Percentiles rank a stretch among this genome's conserved stretches.
Conservation (phyloP, 805 yeast species). For the Kodamaea nitidulidarum region DNA sequence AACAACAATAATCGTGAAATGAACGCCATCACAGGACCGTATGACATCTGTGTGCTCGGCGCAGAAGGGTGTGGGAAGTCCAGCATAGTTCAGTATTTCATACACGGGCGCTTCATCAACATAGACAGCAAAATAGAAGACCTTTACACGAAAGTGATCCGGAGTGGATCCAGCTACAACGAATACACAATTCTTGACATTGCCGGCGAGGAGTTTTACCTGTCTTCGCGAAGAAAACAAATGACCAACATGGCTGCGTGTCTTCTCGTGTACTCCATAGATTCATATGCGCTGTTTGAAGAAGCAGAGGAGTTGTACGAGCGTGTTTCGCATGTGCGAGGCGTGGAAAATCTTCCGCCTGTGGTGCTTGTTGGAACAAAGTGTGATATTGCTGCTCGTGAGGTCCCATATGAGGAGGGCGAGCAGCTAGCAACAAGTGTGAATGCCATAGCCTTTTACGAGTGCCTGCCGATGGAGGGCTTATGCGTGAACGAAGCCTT, state of each 20-base stretch:
- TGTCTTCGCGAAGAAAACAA: slow-evolving; percentile 24
- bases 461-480: slow-evolving; percentile 23
- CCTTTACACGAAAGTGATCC: slow-evolving; percentile 18
- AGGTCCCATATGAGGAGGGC: slow-evolving; percentile 29
- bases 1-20: slow-evolving; percentile 1
- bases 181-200: slow-evolving; percentile 34
- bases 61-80: slow-evolving; percentile 23
- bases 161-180: slow-evolving; percentile 17
- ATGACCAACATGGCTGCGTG: slow-evolving; percentile 28
- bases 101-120: slow-evolving; percentile 19
- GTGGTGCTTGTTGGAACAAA: slow-evolving; percentile 30
- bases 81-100: slow-evolving; percentile 21
- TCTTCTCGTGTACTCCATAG: slow-evolving; percentile 29
- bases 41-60: slow-evolving; percentile 31
- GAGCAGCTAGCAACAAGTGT: slow-evolving; percentile 21
- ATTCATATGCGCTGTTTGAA: slow-evolving; percentile 23
- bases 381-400: slow-evolving; percentile 23
- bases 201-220: slow-evolving; percentile 22
- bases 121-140: slow-evolving; percentile 23
- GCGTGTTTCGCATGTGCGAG: slow-evolving; percentile 19
- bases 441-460: slow-evolving; percentile 26
- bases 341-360: slow-evolving; percentile 22
- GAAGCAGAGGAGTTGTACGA: slow-evolving; percentile 26
- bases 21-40: slow-evolving; percentile 14
- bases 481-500: slow-evolving; percentile 25